A percentile compares a stretch with the other conserved stretches of the same genome.
Conservation (phyloP, 108 stramenopile genomes). For the Chaetoceros muelleri region DNA sequence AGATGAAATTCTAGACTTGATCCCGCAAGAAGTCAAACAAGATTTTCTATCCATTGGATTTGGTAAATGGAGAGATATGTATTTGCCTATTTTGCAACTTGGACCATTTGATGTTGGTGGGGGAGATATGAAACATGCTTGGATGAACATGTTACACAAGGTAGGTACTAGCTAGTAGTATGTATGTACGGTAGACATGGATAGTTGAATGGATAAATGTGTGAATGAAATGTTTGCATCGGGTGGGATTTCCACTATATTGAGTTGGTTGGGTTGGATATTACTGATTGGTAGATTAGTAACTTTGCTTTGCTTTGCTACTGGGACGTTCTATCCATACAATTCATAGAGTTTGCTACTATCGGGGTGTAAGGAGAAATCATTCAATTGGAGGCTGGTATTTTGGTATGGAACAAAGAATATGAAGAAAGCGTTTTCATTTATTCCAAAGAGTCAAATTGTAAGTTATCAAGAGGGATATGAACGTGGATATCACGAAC, state of each 20-base stretch:
- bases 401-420: constrained; percentile 42
- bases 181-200: too few relatives aligned
- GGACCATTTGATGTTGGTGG: constrained; percentile 67
- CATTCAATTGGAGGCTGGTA: constrained; percentile 33
- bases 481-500: constrained; percentile 12
- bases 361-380: constrained; percentile 25
- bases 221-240: too few relatives aligned
- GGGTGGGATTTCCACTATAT: too few relatives aligned
- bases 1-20: constrained; percentile 24
- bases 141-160: constrained; percentile 66
- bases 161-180: constrained; percentile 57
- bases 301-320: too few relatives aligned
- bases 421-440: constrained; percentile 29
- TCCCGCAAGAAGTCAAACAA: constrained; percentile 35
- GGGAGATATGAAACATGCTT: constrained; percentile 44
- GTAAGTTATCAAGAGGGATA: constrained; percentile 28
- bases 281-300: too few relatives aligned
- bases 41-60: constrained; percentile 61
- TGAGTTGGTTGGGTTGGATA: too few relatives aligned
- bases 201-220: too few relatives aligned
- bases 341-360: constrained; percentile 4
- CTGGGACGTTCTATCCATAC: too few relatives aligned
- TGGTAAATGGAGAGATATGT: constrained; percentile 47
- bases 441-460: constrained; percentile 24
- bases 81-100: constrained; percentile 45